Percentiles rank a stretch among this genome's conserved stretches.
These are phyloP conservation scores for Eremochloa ophiuroides DNA, from an alignment of 176 grass and related monocot genomes.

Conservation along the genomic window DNA sequence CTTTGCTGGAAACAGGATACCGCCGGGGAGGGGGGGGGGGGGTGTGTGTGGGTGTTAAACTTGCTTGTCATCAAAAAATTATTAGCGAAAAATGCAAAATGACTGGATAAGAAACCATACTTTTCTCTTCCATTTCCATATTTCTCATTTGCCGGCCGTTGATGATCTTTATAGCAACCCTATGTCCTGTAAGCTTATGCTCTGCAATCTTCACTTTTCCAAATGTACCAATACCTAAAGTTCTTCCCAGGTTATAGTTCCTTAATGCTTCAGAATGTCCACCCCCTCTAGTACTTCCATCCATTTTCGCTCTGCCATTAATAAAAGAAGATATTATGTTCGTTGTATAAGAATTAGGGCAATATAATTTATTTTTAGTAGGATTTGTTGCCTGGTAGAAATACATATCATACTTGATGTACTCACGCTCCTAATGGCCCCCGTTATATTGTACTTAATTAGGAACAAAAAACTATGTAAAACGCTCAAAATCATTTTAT, in stretches of 20 bases:
- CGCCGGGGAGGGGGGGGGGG: too few relatives aligned
- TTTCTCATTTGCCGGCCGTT: conserved; percentile 73
- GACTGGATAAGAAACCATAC: conserved; percentile 25
- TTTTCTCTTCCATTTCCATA: conserved; percentile 96
- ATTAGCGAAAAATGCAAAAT: not conserved
- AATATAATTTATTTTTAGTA: not conserved
- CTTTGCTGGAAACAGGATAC: conserved; percentile 59
- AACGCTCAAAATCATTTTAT: not conserved
- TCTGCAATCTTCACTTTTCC: conserved; percentile 94
- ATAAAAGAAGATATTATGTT: not conserved
- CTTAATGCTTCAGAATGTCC: conserved; percentile 57
- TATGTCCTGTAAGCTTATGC: conserved; percentile 79
- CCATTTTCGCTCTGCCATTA: conserved; percentile 55
- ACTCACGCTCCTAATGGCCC: not conserved
- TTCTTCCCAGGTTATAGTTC: conserved; percentile 82
- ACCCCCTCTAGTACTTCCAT: conserved; percentile 47
- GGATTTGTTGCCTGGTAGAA: not conserved
- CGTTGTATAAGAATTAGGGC: not conserved
- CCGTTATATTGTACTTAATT: not conserved
- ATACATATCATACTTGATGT: not conserved
- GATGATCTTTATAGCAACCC: conserved; percentile 89
- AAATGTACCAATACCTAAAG: conserved; percentile 89
- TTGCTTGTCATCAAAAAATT: conserved; percentile 10
- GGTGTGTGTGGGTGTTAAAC: too few relatives aligned
- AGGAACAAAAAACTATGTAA: not conserved